Conservation (phyloP, 1,139 yeast species). For the Pichia kudriavzevii region DNA sequence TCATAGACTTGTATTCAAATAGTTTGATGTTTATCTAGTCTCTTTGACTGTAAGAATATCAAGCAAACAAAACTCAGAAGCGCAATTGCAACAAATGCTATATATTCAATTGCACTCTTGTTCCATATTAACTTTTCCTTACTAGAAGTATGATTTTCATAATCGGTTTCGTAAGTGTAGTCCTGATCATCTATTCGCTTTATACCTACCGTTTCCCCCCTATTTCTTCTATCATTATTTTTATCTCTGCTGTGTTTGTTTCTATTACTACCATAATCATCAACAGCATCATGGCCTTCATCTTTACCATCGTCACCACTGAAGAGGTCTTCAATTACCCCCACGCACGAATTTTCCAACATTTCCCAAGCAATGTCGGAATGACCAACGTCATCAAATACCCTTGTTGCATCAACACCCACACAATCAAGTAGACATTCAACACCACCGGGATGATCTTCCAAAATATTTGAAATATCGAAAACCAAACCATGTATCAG, state of each 20-base stretch:
- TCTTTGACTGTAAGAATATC: no score
- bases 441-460: slow-evolving; percentile 62
- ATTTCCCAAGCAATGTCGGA: slow-evolving; percentile 28
- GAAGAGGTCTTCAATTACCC: slow-evolving; percentile 17
- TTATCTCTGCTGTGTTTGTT: no score
- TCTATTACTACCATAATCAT: not conserved
- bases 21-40: not conserved
- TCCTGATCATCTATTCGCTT: no score
- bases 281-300: not conserved
- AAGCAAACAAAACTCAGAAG: slow-evolving; percentile 21
- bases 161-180: not conserved
- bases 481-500: slow-evolving; percentile 56
- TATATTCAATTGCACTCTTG: slow-evolving; percentile 5
- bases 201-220: no score
- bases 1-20: not conserved
- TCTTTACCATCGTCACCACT: slow-evolving; percentile 2
- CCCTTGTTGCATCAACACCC: slow-evolving; percentile 59
- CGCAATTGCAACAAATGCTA: slow-evolving; percentile 14
- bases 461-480: slow-evolving; percentile 43
- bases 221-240: no score
- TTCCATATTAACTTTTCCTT: slow-evolving; percentile 7
- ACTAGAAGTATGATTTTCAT: not conserved
- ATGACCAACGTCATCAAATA: slow-evolving; percentile 31
- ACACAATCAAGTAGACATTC: slow-evolving; percentile 63
- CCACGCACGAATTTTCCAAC: slow-evolving; percentile 25